Evolutionary conservation across 306 rosid species (phyloP).

Genomic region (Elaeagnus macrophylla): DNA sequence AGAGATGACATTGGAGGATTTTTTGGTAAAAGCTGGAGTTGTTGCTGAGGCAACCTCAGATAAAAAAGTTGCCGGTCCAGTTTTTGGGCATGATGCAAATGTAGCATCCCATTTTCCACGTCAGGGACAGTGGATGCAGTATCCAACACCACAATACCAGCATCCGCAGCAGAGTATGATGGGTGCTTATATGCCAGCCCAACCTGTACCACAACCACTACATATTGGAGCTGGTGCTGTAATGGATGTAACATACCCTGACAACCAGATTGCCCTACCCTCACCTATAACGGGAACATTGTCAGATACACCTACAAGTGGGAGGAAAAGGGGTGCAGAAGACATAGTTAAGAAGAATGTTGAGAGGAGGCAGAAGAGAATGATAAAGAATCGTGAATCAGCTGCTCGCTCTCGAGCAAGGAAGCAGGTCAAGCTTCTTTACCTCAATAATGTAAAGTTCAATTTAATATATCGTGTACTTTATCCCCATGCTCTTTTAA

Average conservation of each 20-base stretch:
- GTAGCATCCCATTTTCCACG: conserved; percentile 44
- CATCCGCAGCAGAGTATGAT: conserved; percentile 62
- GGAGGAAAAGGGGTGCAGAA: conserved; percentile 70
- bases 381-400: conserved; percentile 96
- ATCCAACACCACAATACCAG: conserved; percentile 55
- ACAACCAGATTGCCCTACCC: conserved; percentile 52
- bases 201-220: conserved; percentile 43
- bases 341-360: conserved; percentile 69
- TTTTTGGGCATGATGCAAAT: conserved; percentile 36
- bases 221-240: conserved; percentile 54
- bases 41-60: conserved; percentile 48
- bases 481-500: neutral
- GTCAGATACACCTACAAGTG: conserved; percentile 51
- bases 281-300: conserved; percentile 55
- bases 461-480: neutral
- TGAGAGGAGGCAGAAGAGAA: conserved; percentile 86
- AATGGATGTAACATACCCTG: conserved; percentile 52
- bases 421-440: conserved; percentile 52
- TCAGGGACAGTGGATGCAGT: conserved; percentile 73
- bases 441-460: neutral
- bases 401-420: conserved; percentile 98
- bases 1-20: conserved; percentile 96
- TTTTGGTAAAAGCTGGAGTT: conserved; percentile 87
- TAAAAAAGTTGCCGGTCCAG: conserved; percentile 27
- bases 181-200: conserved; percentile 63